These are phyloP conservation scores for Leersia perrieri DNA, from an alignment of 176 grass and related monocot species.

Conservation along the genomic window DNA sequence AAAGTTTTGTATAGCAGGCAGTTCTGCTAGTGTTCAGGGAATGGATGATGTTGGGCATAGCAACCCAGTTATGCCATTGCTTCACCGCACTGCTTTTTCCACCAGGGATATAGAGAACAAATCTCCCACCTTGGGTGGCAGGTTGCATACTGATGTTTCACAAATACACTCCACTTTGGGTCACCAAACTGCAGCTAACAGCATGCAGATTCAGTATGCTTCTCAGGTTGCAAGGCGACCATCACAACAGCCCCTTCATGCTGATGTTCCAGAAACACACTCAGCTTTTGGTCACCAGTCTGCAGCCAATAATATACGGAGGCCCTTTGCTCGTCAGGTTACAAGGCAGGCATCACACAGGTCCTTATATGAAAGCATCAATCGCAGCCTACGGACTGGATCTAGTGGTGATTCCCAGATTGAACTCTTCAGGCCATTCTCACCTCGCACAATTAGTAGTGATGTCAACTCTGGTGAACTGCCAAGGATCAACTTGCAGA, in stretches of 20 bases:
- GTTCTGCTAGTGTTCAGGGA: background rate
- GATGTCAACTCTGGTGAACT: background rate
- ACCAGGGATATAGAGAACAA: background rate
- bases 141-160: background rate
- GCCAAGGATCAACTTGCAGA: background rate
- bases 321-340: background rate
- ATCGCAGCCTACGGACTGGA: background rate
- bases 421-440: background rate
- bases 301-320: background rate
- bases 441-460: background rate
- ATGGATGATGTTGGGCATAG: background rate
- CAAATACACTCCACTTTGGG: background rate
- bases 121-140: background rate
- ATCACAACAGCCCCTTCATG: background rate
- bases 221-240: background rate
- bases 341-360: background rate
- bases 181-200: background rate
- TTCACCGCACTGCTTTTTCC: background rate
- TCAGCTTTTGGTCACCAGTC: background rate
- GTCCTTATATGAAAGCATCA: background rate
- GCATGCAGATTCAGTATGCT: background rate
- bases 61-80: background rate
- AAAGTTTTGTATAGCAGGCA: background rate
- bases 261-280: background rate
- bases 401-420: background rate